phyloP scores from a whole-genome alignment of 352 stramenopile species.

The Phytopythium helicoides region DNA sequence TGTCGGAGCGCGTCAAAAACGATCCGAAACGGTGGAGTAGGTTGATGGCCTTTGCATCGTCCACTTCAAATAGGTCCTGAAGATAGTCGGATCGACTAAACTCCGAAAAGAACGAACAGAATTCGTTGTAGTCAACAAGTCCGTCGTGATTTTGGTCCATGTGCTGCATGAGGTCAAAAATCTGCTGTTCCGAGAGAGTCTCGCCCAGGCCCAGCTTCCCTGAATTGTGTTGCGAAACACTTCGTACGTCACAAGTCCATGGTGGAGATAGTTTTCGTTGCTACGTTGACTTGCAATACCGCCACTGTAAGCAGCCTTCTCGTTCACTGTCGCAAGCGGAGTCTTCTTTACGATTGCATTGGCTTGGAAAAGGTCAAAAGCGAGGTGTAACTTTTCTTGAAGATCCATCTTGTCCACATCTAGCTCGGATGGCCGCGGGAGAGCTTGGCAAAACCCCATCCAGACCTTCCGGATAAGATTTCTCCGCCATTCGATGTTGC shows the following conservation, averaged over 20 bases:
- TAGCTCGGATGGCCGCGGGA: slow-evolving; percentile 29
- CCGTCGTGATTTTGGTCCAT: slow-evolving; percentile 90
- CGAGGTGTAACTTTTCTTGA: slow-evolving; percentile 62
- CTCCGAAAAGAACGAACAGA: slow-evolving; percentile 84
- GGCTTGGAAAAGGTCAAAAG: slow-evolving; percentile 67
- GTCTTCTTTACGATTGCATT: slow-evolving; percentile 19
- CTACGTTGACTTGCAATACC: slow-evolving; percentile 31
- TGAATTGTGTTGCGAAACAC: slow-evolving; percentile 76
- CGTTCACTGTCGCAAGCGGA: slow-evolving; percentile 12
- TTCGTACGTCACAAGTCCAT: slow-evolving; percentile 68
- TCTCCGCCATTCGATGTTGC: slow-evolving; percentile 61
- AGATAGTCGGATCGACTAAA: slow-evolving; percentile 71
- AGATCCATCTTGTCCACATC: slow-evolving; percentile 51
- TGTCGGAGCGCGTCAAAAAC: slow-evolving; percentile 31
- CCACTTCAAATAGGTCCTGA: slow-evolving; percentile 72
- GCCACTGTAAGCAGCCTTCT: slow-evolving; percentile 21
- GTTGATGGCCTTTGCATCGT: slow-evolving; percentile 70
- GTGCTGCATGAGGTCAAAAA: slow-evolving; percentile 92
- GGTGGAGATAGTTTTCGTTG: slow-evolving; percentile 48
- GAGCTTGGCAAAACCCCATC: slow-evolving; percentile 60
- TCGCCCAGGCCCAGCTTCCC: slow-evolving; percentile 47
- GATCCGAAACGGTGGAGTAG: slow-evolving; percentile 66
- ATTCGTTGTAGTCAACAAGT: slow-evolving; percentile 89
- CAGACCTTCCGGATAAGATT: slow-evolving; percentile 72
- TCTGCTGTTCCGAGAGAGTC: slow-evolving; percentile 85